Evolutionary conservation across 2,329 filamentous ascomycete genomes (phyloP).

Genomic region (Colletotrichum sp.): DNA sequence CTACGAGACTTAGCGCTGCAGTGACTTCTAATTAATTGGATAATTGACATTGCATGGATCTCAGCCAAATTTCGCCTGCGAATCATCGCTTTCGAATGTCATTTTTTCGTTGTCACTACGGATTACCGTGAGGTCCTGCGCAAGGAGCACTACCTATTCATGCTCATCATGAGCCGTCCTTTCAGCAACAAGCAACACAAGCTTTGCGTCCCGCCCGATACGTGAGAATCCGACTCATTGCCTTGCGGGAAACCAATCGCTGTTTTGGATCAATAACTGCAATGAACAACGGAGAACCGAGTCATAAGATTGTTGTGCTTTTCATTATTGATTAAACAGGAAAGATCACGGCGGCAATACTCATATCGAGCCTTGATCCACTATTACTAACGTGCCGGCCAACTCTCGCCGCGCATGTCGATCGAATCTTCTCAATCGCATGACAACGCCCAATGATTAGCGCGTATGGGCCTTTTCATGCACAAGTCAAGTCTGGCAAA

Average conservation of each 20-base stretch:
- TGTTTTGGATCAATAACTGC: rapidly evolving
- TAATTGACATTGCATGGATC: rapidly evolving
- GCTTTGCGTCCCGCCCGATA: not conserved
- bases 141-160: not conserved
- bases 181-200: not conserved
- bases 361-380: not conserved
- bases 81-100: rapidly evolving
- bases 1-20: not conserved
- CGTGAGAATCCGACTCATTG: not conserved
- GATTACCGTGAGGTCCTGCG: rapidly evolving
- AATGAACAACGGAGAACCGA: rapidly evolving
- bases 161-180: not conserved
- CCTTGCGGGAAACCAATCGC: rapidly evolving
- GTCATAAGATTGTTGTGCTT: not conserved
- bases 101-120: rapidly evolving
- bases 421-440: not conserved
- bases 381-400: not conserved
- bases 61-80: rapidly evolving
- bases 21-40: rapidly evolving
- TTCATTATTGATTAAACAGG: not conserved
- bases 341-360: not conserved
- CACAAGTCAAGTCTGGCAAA: rapidly evolving
- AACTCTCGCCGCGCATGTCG: not conserved
- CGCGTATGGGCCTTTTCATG: not conserved
- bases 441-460: rapidly evolving